A percentile compares a stretch with the other conserved stretches of the same genome.
Evolutionary conservation across 805 yeast species (phyloP).

Genomic region (Yamadazyma tumulicola): DNA sequence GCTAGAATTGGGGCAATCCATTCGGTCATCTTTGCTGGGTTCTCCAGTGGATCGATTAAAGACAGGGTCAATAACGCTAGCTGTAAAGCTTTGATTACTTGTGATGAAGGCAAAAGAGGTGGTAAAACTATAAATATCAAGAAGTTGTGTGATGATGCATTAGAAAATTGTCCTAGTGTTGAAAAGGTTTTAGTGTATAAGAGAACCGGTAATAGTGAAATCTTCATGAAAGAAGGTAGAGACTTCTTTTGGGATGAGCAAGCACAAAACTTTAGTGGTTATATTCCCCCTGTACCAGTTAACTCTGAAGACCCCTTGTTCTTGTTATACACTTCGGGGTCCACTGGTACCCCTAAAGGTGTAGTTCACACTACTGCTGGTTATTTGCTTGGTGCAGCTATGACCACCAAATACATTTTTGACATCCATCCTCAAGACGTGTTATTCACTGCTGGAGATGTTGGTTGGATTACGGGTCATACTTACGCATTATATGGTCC

Average conservation of each 20-base stretch:
- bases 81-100: constrained; percentile 69
- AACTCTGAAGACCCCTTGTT: constrained; percentile 79
- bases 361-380: constrained; percentile 82
- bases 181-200: constrained; percentile 66
- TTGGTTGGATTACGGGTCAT: constrained; percentile 92
- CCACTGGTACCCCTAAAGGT: constrained; percentile 89
- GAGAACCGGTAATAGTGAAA: constrained; percentile 62
- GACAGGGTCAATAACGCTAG: constrained; percentile 73
- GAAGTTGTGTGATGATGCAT: constrained; percentile 79
- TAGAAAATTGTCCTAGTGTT: constrained; percentile 62
- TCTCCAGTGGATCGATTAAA: constrained; percentile 65
- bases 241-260: constrained; percentile 81
- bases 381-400: constrained; percentile 65
- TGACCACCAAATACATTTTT: constrained; percentile 72
- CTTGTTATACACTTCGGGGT: constrained; percentile 80
- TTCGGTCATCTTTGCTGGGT: constrained; percentile 84
- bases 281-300: constrained; percentile 71
- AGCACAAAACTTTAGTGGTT: constrained; percentile 59
- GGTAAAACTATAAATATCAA: constrained; percentile 78
- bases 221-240: constrained; percentile 51
- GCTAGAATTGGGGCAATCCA: constrained; percentile 80
- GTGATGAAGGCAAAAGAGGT: constrained; percentile 82
- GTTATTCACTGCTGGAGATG: constrained; percentile 84
- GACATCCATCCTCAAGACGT: constrained; percentile 73
- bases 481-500: constrained; percentile 84